Percentiles rank a stretch among this genome's conserved stretches.
These are phyloP conservation scores for Porcisia deanei DNA, from an alignment of 208 protist genomes.

Conservation along the genomic window DNA sequence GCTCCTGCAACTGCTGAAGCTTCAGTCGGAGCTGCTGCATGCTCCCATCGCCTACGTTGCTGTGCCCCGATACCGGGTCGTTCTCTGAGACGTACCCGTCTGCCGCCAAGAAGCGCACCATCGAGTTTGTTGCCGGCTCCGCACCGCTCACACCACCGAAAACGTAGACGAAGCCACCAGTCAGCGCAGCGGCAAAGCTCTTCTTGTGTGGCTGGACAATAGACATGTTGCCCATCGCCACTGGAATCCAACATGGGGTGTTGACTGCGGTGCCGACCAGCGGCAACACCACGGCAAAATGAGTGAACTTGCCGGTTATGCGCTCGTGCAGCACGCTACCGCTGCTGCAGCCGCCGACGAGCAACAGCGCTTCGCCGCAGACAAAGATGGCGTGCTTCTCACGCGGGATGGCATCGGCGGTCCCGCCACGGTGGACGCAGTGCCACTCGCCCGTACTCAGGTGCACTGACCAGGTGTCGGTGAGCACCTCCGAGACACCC, in stretches of 20 bases:
- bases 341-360: constrained; percentile 72
- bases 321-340: constrained; percentile 33
- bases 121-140: constrained; percentile 70
- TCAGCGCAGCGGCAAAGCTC: constrained; percentile 73
- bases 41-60: constrained; percentile 45
- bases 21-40: constrained; percentile 27
- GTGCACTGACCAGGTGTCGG: constrained; percentile 75
- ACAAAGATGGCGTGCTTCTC: constrained; percentile 72
- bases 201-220: constrained; percentile 65
- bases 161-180: constrained; percentile 81
- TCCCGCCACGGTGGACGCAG: constrained; percentile 60
- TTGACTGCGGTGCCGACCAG: constrained; percentile 28
- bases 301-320: constrained; percentile 60
- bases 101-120: constrained; percentile 80
- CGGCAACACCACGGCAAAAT: constrained; percentile 72
- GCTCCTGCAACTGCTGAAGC: constrained; percentile 40
- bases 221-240: constrained; percentile 78
- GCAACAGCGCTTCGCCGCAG: constrained; percentile 68
- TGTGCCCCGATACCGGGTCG: constrained; percentile 28
- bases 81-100: constrained; percentile 70
- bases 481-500: constrained; percentile 36
- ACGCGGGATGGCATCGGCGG: constrained; percentile 60
- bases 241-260: constrained; percentile 71
- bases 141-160: constrained; percentile 73
- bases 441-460: constrained; percentile 56